Percentiles rank a stretch among this genome's conserved stretches.
Conservation (phyloP, 768 basidiomycete species). For the Serendipita sp. region DNA sequence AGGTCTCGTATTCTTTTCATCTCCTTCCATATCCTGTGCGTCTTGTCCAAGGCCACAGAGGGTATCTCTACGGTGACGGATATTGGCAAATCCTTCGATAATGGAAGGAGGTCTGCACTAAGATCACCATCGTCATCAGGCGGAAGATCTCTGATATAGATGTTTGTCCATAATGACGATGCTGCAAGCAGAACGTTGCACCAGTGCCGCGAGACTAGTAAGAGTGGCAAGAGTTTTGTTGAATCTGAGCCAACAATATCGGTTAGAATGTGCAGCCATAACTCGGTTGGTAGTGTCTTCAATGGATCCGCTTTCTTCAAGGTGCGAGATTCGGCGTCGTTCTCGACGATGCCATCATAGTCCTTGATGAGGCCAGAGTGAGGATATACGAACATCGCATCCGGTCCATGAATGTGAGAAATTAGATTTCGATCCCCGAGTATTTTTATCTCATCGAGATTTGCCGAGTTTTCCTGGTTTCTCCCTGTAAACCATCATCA, state of each 20-base stretch:
- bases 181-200: background rate
- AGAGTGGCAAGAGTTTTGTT: background rate
- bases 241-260: background rate
- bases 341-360: too few species aligned
- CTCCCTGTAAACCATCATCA: too few species aligned
- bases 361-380: too few species aligned
- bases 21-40: background rate
- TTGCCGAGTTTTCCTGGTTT: too few species aligned
- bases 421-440: too few species aligned
- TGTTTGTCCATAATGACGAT: background rate
- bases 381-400: too few species aligned
- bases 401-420: too few species aligned
- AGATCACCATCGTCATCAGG: background rate
- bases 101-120: background rate
- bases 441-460: too few species aligned
- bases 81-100: background rate
- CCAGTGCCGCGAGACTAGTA: background rate
- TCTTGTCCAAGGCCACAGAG: background rate
- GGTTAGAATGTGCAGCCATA: background rate
- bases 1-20: background rate
- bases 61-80: background rate
- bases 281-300: background rate
- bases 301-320: background rate
- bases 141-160: background rate
- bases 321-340: too few species aligned